Conservation (phyloP, 2,329 filamentous ascomycete genomes). For the Fusarium setosum region DNA sequence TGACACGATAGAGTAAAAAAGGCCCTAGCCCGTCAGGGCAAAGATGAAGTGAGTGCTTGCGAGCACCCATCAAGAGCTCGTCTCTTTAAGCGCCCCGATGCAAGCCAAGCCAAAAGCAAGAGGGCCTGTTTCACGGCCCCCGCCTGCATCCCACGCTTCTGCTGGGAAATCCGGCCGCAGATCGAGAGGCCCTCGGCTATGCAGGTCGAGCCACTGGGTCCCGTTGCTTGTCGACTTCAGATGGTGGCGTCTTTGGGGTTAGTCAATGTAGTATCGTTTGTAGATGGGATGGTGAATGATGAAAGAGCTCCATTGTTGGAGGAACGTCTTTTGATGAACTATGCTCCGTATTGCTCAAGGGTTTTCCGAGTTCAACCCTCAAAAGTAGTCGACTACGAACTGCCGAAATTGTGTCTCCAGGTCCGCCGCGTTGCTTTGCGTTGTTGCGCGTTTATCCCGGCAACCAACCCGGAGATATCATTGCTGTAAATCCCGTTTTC, state of each 20-base stretch:
- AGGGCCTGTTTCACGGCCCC: conserved; percentile 41
- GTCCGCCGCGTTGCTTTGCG: conserved; percentile 17
- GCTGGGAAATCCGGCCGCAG: conserved; percentile 49
- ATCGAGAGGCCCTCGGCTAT: conserved; percentile 53
- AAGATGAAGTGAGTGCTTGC: conserved; percentile 9
- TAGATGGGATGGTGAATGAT: not conserved
- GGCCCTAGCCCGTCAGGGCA: conserved; percentile 21
- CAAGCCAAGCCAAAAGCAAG: conserved; percentile 38
- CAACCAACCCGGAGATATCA: conserved; percentile 10
- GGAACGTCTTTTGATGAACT: conserved; percentile 28
- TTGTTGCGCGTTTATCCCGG: conserved; percentile 23
- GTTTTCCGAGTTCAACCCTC: not conserved
- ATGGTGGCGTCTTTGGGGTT: conserved; percentile 33
- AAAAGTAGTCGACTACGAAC: conserved; percentile 3
- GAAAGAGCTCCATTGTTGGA: conserved; percentile 7
- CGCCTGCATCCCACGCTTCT: conserved; percentile 46
- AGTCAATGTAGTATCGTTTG: not conserved
- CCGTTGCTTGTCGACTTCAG: conserved; percentile 35
- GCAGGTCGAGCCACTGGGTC: conserved; percentile 48
- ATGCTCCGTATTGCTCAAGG: conserved; percentile 1
- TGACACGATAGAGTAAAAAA: conserved; percentile 18
- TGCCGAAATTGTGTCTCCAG: conserved; percentile 13
- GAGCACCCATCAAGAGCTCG: conserved; percentile 4
- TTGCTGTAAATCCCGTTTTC: conserved; percentile 20
- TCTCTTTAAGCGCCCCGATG: conserved; percentile 45